phyloP scores from a whole-genome alignment of 805 yeast species.

The Saturnispora gosingensis region DNA sequence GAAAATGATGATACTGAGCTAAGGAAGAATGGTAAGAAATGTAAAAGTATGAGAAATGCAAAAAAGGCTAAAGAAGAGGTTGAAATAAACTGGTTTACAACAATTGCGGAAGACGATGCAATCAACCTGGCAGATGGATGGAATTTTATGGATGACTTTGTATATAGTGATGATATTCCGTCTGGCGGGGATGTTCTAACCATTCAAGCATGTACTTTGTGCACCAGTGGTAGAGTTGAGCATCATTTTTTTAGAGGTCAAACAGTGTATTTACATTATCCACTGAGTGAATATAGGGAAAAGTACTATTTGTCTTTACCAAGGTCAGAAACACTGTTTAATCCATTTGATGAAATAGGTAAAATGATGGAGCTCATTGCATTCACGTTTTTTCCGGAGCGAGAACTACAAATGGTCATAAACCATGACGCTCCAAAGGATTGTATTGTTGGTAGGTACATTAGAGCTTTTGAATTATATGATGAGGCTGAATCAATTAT shows the following conservation, averaged over 20 bases:
- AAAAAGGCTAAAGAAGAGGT: constrained; percentile 5
- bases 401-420: constrained; percentile 25
- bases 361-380: constrained; percentile 37
- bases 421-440: constrained; percentile 28
- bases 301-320: constrained; percentile 40
- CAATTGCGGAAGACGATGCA: constrained; percentile 12
- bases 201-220: constrained; percentile 3
- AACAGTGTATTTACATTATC: constrained; percentile 25
- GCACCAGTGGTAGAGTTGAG: constrained; percentile 14
- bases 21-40: background rate
- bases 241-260: constrained; percentile 21
- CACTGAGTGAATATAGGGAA: constrained; percentile 41
- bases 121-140: constrained; percentile 9
- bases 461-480: constrained; percentile 25
- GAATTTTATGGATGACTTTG: constrained; percentile 16
- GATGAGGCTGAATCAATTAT: constrained; percentile 25
- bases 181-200: background rate
- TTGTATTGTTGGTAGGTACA: constrained; percentile 33
- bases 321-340: constrained; percentile 44
- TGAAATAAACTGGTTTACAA: constrained; percentile 18
- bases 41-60: background rate
- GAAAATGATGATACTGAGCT: background rate
- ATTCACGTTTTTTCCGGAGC: constrained; percentile 31
- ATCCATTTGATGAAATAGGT: constrained; percentile 57
- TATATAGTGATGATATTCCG: constrained; percentile 14